Conservation (phyloP, 2,329 filamentous ascomycete genomes). For the Aspergillus texensis region DNA sequence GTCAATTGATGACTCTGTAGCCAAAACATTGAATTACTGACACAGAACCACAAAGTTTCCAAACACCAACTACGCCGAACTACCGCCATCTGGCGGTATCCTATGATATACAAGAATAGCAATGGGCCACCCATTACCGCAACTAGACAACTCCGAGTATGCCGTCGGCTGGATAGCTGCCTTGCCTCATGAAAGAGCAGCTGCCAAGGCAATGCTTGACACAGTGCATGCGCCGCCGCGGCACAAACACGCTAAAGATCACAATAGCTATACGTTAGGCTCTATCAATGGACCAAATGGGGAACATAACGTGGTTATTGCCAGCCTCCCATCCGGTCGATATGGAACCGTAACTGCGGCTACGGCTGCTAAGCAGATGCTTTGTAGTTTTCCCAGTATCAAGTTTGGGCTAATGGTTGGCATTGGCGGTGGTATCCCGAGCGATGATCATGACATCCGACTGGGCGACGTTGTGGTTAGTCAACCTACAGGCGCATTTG, state of each 20-base stretch:
- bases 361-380: neutral
- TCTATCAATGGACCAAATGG: neutral
- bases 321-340: slow-evolving; percentile 1
- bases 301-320: slow-evolving; percentile 9
- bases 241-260: neutral
- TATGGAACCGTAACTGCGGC: slow-evolving; percentile 3
- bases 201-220: slow-evolving; percentile 1
- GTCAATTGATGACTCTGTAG: neutral
- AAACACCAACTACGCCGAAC: neutral
- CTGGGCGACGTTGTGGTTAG: slow-evolving; percentile 10
- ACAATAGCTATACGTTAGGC: neutral
- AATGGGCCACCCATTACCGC: neutral
- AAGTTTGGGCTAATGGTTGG: slow-evolving; percentile 8
- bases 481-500: neutral
- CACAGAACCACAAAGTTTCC: neutral
- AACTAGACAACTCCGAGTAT: neutral
- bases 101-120: neutral
- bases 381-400: neutral
- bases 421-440: slow-evolving; percentile 7
- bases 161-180: neutral
- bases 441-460: neutral
- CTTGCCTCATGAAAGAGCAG: neutral
- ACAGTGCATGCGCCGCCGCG: neutral
- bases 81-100: neutral
- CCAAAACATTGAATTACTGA: neutral